Conservation (phyloP, 139 green algal species). For the Yamagishiella unicocca region DNA sequence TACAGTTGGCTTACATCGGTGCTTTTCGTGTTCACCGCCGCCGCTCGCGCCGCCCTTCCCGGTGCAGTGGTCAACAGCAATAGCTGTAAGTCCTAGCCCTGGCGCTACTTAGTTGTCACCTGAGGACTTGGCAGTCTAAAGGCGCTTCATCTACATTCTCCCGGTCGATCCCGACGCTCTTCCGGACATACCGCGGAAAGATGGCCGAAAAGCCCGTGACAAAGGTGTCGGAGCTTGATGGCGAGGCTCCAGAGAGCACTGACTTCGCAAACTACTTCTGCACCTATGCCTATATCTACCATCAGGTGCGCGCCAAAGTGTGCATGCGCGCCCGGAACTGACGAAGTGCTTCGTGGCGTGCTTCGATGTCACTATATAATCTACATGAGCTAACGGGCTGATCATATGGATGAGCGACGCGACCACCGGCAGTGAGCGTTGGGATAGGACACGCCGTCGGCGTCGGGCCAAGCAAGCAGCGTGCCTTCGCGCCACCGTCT, state of each 20-base stretch:
- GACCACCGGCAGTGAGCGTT: too few relatives aligned
- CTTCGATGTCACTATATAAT: too few relatives aligned
- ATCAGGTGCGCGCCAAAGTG: constrained; percentile 77
- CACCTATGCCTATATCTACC: constrained; percentile 96
- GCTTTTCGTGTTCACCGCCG: constrained; percentile 9
- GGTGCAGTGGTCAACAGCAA: not conserved
- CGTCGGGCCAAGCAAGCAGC: too few relatives aligned
- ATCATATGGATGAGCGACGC: too few relatives aligned
- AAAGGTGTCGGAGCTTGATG: constrained; percentile 78
- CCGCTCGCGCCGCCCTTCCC: constrained; percentile 3
- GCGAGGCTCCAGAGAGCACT: constrained; percentile 80
- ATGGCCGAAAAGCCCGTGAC: not conserved
- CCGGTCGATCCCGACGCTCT: not conserved
- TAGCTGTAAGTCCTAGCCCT: not conserved
- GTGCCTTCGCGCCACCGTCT: too few relatives aligned
- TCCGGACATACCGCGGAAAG: not conserved
- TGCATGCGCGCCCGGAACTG: not conserved
- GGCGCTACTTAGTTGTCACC: not conserved
- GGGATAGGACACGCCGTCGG: too few relatives aligned
- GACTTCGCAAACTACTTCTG: constrained; percentile 99
- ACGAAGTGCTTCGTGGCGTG: too few relatives aligned
- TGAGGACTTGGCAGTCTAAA: not conserved
- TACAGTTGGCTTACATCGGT: too few relatives aligned
- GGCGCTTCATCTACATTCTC: not conserved
- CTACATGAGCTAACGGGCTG: too few relatives aligned